phyloP scores from a whole-genome alignment of 257 asterid species.

The Solanum medicagineum region DNA sequence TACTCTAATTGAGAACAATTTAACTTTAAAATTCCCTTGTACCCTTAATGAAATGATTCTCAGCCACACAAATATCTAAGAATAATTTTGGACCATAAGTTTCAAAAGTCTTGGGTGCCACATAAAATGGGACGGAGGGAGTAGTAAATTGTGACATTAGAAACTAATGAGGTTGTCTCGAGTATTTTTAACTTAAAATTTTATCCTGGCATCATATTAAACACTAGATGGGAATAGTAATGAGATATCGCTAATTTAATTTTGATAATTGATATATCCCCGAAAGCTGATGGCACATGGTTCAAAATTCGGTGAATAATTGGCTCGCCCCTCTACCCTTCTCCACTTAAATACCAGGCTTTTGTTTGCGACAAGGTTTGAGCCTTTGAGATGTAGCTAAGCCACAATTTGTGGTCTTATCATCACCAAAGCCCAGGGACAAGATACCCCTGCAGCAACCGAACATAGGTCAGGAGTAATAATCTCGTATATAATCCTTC shows the following conservation, averaged over 20 bases:
- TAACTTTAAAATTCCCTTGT: too few species aligned
- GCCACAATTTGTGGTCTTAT: neutral
- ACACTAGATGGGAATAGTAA: neutral
- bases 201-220: neutral
- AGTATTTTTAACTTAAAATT: neutral
- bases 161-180: neutral
- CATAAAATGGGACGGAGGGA: too few species aligned
- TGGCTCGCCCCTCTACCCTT: neutral
- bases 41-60: too few species aligned
- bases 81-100: too few species aligned
- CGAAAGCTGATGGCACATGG: neutral
- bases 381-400: neutral
- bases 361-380: neutral
- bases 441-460: neutral
- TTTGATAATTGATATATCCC: neutral
- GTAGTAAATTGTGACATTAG: neutral
- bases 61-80: too few species aligned
- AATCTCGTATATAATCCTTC: neutral
- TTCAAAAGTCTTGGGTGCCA: too few species aligned
- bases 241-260: neutral
- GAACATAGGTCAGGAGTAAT: neutral
- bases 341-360: neutral
- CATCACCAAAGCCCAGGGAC: neutral
- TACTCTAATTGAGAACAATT: too few species aligned
- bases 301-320: neutral